phyloP scores from a whole-genome alignment of 495 filamentous ascomycete genomes.

The Hypoxylon intermedium region DNA sequence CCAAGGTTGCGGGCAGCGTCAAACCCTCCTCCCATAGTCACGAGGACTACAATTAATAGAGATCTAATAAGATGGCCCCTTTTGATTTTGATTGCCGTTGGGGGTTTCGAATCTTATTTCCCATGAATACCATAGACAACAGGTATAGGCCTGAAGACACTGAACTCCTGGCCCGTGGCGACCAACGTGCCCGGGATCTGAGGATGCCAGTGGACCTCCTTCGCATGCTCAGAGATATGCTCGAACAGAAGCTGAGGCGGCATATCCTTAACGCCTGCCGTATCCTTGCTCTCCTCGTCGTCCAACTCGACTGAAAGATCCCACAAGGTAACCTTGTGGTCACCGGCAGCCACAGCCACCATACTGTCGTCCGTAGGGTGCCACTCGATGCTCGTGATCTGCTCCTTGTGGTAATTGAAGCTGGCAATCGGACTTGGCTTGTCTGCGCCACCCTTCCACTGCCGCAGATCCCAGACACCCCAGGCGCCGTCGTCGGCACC shows the following conservation, averaged over 20 bases:
- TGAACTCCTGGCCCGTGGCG: constrained; percentile 87
- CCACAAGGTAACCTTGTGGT: constrained; percentile 95
- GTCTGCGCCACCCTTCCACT: constrained; percentile 72
- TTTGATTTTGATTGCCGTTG: too few species aligned
- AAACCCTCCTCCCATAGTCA: too few species aligned
- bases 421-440: constrained; percentile 79
- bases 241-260: constrained; percentile 95
- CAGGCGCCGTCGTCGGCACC: constrained; percentile 94
- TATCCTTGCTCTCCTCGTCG: constrained; percentile 92
- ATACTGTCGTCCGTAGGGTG: constrained; percentile 96
- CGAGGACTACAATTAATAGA: too few species aligned
- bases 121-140: constrained; percentile 45
- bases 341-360: constrained; percentile 87
- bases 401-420: constrained; percentile 93
- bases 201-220: constrained; percentile 96
- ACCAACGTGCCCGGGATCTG: constrained; percentile 93
- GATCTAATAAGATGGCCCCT: too few species aligned
- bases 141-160: constrained; percentile 70
- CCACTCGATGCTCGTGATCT: constrained; percentile 96
- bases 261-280: constrained; percentile 84
- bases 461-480: constrained; percentile 94
- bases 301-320: constrained; percentile 96
- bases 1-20: too few species aligned
- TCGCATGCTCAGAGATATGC: constrained; percentile 91
- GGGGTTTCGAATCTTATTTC: constrained; percentile 27